phyloP scores from a whole-genome alignment of 345 rosid genomes.

The Clausena lansium region DNA sequence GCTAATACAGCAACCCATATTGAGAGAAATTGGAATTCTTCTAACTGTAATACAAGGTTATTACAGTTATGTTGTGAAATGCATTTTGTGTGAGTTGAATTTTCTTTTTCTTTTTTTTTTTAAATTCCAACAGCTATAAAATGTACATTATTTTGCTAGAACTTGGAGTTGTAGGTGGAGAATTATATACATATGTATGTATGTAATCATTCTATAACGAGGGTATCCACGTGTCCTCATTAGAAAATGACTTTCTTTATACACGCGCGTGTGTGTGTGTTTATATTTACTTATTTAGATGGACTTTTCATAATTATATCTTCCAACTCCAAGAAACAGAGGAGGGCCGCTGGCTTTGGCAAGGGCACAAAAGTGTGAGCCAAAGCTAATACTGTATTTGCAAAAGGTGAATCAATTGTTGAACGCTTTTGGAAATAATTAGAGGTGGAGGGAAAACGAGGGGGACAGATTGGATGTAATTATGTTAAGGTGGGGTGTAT shows the following conservation, averaged over 20 bases:
- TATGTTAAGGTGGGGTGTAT: background rate
- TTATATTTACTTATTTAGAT: background rate
- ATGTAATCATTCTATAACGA: no score
- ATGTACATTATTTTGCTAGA: background rate
- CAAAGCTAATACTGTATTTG: background rate
- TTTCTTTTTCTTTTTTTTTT: background rate
- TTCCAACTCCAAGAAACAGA: background rate
- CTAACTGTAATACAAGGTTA: background rate
- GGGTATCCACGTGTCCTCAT: no score
- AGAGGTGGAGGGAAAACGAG: slow-evolving; percentile 6
- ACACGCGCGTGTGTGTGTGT: background rate
- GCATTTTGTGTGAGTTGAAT: background rate
- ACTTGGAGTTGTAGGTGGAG: background rate
- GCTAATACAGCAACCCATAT: slow-evolving; percentile 69
- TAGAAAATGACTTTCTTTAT: no score
- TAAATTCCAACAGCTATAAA: background rate
- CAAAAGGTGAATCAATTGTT: background rate
- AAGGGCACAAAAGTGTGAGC: background rate
- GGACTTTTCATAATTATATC: background rate
- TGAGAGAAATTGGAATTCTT: background rate
- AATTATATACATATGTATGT: background rate
- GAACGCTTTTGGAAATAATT: slow-evolving; percentile 7
- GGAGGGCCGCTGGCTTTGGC: background rate
- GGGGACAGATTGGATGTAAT: slow-evolving; percentile 11
- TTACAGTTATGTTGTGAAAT: background rate